A percentile compares a stretch with the other conserved stretches of the same genome.
phyloP scores from a whole-genome alignment of 2,329 filamentous ascomycete species.

The Colletotrichum costaricense region DNA sequence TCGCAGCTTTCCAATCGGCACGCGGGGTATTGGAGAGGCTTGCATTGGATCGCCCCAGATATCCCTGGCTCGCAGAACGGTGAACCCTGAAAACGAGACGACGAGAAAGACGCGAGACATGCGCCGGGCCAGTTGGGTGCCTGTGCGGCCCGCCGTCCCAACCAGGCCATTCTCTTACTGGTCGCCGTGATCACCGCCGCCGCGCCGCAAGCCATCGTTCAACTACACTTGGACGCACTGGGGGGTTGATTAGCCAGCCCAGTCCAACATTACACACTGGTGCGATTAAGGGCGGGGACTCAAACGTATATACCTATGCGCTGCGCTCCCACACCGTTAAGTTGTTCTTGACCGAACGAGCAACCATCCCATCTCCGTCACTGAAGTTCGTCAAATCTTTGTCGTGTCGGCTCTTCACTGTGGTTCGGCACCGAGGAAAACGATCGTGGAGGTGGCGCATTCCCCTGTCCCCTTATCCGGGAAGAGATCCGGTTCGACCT shows the following conservation, averaged over 20 bases:
- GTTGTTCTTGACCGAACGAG: neutral
- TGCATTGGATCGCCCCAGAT: constrained; percentile 35
- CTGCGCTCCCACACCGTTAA: constrained; percentile 4
- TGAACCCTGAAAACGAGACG: constrained; percentile 37
- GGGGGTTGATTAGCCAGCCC: neutral
- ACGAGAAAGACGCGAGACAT: constrained; percentile 29
- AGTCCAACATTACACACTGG: constrained; percentile 15
- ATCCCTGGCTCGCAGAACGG: constrained; percentile 32
- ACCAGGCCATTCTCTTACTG: constrained; percentile 30
- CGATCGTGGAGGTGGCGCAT: constrained; percentile 16
- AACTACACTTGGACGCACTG: constrained; percentile 28
- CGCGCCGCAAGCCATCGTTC: constrained; percentile 30
- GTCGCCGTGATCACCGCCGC: constrained; percentile 27
- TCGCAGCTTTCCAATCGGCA: constrained; percentile 33
- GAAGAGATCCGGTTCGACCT: neutral
- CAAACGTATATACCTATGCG: constrained; percentile 11
- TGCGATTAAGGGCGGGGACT: constrained; percentile 10
- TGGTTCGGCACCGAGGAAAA: constrained; percentile 8
- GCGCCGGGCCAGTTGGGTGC: constrained; percentile 31
- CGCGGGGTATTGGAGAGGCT: constrained; percentile 35
- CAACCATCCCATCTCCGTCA: neutral
- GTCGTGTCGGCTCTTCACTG: neutral
- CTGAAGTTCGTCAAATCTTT: neutral
- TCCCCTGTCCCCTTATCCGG: neutral
- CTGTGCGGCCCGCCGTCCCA: constrained; percentile 33